Base-by-base conservation (phyloP, 352 stramenopile species). In the Poterioochromonas sp. region DNA sequence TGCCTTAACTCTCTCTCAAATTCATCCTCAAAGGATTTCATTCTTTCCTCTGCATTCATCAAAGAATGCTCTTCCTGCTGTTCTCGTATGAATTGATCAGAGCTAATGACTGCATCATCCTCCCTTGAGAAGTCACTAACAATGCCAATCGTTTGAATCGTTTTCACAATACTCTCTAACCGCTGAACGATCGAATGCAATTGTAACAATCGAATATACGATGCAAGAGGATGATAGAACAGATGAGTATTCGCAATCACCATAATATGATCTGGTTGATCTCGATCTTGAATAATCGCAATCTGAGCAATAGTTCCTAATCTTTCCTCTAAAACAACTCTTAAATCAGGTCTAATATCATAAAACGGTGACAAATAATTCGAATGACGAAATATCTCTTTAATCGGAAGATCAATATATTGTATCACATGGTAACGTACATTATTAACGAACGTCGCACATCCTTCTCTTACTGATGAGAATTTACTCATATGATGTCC, bases 171-270 rank as follows among this genome's bases (percentile, higher is more conserved):
- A 53, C 44, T 53, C 11, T 20, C 11, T 20, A 53, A 22, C 11
- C 11, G 44, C 44, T 11, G 22, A 22, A 22, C 44, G 22, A 22
- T 20, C 11, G 44, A 11, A 53, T 11, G n/a, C n/a, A n/a, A 64
- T 60, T 85, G 82, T 58, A 85, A 80, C 18, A 85, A 43, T 26
- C 82, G 74, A 34, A 85, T 80, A 63, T 85, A 83, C 20, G 69
- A 62, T 26, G 82, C 82, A 37, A 80, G 51, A 32, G 82, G 82
- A 69, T 85, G 82, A 54, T 84, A 85, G 65, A 83, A 85, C 15
- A 85, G 53, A 54, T 85, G 82, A 18, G 81, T 85, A 74, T 85
- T 85, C 34, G 70, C 82, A 63, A 85, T 73, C 64, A 85, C 77
- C 12, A 85, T 35, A 29, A 74, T 32, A 32, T 62, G 76, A 12